Base-by-base conservation (phyloP, 2,329 filamentous ascomycete species). In the Colletotrichum sp. region DNA sequence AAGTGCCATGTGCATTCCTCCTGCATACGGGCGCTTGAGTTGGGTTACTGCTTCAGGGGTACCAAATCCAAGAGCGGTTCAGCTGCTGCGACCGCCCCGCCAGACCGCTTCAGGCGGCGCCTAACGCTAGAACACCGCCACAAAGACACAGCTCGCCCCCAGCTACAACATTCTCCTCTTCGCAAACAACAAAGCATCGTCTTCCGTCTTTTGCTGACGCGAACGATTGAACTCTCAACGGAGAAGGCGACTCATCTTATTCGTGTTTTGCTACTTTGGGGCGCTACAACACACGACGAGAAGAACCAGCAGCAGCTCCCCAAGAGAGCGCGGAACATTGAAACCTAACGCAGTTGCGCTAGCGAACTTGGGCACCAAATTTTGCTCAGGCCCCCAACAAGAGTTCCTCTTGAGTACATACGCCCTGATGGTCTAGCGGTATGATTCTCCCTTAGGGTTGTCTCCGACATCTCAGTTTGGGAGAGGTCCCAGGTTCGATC, bases 401-500 rank as follows among this genome's bases (percentile, higher is more conserved):
- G 8, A 62, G n/a, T 9, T 62, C 25, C 6, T 9, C 9, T 8
- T 8, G 27, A 16, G 12, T 2, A 32, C 11, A 3, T 7, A 1
- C 3, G 67, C 67, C 67, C 67, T 69, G 67, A 69, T 69, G 67
- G 67, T 69, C 67, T 69, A 69, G 67, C 67, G 67, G 67, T 69
- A 69, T 69, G 67, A 69, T 69, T 69, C 67, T 69, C 67, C 67
- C 67, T 69, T 69, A 69, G 67, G 67, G 67, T 62, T 49, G 34
- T 66, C 39, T 22, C 0, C 8, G 27, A 11, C 13, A 32, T 19
- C 55, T 49, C 36, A 12, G 1, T 0, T 0, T 69, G 67, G 67
- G 67, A 69, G 67, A 69, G 67, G 67, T 69, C 67, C 67, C 67
- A 69, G 67, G 67, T 69, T 69, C 67, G 67, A 69, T 61, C 57